Base-by-base conservation (phyloP, 495 filamentous ascomycete species). In the Podospora pseudocomata region DNA sequence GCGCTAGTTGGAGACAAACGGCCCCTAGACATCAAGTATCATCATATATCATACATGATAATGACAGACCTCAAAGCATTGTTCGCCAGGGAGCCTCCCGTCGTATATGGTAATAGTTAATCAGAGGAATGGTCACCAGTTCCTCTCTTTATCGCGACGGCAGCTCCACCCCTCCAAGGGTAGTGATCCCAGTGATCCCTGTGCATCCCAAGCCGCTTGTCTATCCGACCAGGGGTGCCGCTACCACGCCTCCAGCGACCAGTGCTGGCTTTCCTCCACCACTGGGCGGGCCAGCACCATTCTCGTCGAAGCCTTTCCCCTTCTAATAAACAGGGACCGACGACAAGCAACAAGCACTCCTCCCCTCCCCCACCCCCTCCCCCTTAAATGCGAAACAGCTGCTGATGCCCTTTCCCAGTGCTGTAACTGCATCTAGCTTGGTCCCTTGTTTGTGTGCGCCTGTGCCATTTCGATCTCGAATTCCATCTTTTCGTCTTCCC, bases 251-350 rank as follows among this genome's bases (percentile, higher is more conserved):
- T 49, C 30, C 30, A 32, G 19, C 15, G 11, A 28, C 61, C 30
- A 32, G 34, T 0, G 34, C 61, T 32, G 32, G 61, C 23, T 16
- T n/a, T 19, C 61, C 27, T 63, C 61, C 61, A 63, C 61, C 61
- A 63, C 28, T 7, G 19, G 61, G 61, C 61, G 61, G 61, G 15
- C 61, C 61, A 63, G 32, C n/a, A n/a, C 61, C 61, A 63, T 63
- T 63, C 61, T 63, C 61, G 61, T 63, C 61, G 34, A 63, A 28
- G 61, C 61, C 61, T 63, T 63, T 63, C 61, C 61, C 61, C 32
- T 63, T 63, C 61, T 63, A 63, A 63, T 61, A 61, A 18, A 63
- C 61, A 32, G 61, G 32, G 30, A 19, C 61, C 30, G 26, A 18
- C 59, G 19, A 27, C 16, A 26, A 28, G 59, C 59, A 61, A 27